These are phyloP conservation scores for Parastagonospora avenae DNA, from an alignment of 2,329 filamentous ascomycete species.

Conservation along the genomic window DNA sequence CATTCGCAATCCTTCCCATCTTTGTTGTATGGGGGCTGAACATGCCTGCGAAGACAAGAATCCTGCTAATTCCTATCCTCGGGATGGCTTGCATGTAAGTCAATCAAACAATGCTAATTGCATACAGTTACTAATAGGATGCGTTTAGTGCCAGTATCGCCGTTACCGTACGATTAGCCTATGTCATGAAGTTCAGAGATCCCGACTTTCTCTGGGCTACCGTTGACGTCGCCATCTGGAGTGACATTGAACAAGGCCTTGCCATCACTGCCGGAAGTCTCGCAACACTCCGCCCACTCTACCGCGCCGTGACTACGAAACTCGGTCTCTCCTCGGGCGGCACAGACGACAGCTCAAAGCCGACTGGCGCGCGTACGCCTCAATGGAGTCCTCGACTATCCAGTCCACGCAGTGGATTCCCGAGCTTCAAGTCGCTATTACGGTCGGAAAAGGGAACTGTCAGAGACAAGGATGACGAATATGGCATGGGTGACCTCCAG, in stretches of 20 bases:
- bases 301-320: conserved; percentile 26
- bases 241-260: conserved; percentile 44
- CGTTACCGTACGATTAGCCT: conserved; percentile 42
- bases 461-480: conserved; percentile 26
- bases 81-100: conserved; percentile 58
- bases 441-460: conserved; percentile 24
- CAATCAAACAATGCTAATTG: too few relatives aligned
- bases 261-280: conserved; percentile 44
- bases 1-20: conserved; percentile 57
- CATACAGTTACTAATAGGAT: conserved; percentile 1
- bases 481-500: conserved; percentile 25
- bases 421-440: conserved; percentile 31
- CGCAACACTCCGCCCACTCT: conserved; percentile 45
- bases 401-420: conserved; percentile 12
- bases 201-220: conserved; percentile 45
- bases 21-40: conserved; percentile 58
- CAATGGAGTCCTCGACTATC: conserved; percentile 17
- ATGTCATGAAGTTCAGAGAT: conserved; percentile 41
- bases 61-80: conserved; percentile 54
- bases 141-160: conserved; percentile 38
- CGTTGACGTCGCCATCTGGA: conserved; percentile 46
- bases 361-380: conserved; percentile 21
- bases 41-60: conserved; percentile 55
- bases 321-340: conserved; percentile 27
- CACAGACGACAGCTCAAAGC: conserved; percentile 10